phyloP scores from a whole-genome alignment of 768 basidiomycete species.

The Suillus alpinus region DNA sequence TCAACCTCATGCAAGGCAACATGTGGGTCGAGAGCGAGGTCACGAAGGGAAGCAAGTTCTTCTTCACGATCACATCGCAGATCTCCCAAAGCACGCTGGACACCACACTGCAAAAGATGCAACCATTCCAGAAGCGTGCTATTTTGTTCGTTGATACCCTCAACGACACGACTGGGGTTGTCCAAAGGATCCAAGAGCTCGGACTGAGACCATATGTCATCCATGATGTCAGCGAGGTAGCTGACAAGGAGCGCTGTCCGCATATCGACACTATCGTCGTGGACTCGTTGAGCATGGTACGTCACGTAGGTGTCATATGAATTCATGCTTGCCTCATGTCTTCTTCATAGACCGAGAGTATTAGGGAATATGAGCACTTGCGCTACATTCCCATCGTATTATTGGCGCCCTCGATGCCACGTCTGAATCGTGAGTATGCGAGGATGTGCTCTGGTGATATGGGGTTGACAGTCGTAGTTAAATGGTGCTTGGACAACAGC shows the following conservation, averaged over 20 bases:
- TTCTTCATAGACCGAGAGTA: constrained; percentile 68
- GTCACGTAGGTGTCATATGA: constrained; percentile 30
- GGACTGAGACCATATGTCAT: constrained; percentile 76
- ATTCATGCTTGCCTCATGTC: constrained; percentile 16
- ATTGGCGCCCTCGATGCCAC: constrained; percentile 73
- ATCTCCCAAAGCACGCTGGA: constrained; percentile 76
- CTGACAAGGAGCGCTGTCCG: constrained; percentile 76
- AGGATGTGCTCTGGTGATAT: constrained; percentile 5
- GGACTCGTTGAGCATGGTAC: constrained; percentile 80
- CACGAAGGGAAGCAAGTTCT: constrained; percentile 89
- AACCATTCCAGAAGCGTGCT: constrained; percentile 81
- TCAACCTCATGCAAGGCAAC: constrained; percentile 95
- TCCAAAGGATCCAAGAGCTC: constrained; percentile 72
- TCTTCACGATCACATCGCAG: constrained; percentile 92
- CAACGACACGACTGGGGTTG: constrained; percentile 70
- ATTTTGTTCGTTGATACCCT: constrained; percentile 92
- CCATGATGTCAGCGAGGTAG: constrained; percentile 76
- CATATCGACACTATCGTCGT: constrained; percentile 96
- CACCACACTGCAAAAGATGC: constrained; percentile 71
- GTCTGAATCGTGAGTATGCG: constrained; percentile 62
- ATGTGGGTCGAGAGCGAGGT: constrained; percentile 99
- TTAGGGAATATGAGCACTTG: constrained; percentile 90
- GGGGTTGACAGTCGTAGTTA: constrained; percentile 48
- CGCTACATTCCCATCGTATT: constrained; percentile 96
- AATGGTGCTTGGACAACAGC: constrained; percentile 96